A percentile compares a stretch with the other conserved stretches of the same genome.
phyloP scores from a whole-genome alignment of 306 rosid genomes.

The Glycyrrhiza uralensis region DNA sequence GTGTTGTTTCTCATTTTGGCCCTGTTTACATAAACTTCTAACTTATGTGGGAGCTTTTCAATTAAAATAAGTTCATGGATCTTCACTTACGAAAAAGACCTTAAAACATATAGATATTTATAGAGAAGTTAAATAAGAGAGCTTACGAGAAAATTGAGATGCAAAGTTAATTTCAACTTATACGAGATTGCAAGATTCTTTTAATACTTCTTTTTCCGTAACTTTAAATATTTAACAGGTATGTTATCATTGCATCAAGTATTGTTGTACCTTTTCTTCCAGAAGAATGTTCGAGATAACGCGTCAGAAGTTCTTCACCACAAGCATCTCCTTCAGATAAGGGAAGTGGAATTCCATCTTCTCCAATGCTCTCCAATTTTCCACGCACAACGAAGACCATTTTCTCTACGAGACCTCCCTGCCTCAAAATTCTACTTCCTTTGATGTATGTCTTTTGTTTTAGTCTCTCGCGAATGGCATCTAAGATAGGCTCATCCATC shows the following conservation, averaged over 20 bases:
- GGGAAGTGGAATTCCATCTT: slow-evolving; percentile 42
- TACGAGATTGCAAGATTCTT: too few relatives aligned
- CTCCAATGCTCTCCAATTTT: slow-evolving; percentile 64
- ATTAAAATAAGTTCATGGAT: too few relatives aligned
- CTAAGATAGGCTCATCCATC: too few relatives aligned
- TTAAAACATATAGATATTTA: too few relatives aligned
- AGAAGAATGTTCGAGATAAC: slow-evolving; percentile 83
- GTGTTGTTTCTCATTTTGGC: not conserved
- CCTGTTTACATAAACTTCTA: too few relatives aligned
- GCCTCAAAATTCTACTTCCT: slow-evolving; percentile 55
- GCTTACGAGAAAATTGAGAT: too few relatives aligned
- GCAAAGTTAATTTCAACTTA: too few relatives aligned
- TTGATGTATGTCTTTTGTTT: slow-evolving; percentile 67
- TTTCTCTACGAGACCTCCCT: slow-evolving; percentile 63
- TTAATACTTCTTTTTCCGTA: too few relatives aligned
- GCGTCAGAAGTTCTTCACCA: slow-evolving; percentile 75
- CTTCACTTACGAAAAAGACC: too few relatives aligned
- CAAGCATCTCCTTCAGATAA: slow-evolving; percentile 72
- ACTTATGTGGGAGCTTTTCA: too few relatives aligned
- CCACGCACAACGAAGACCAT: slow-evolving; percentile 84
- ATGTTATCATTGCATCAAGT: not conserved
- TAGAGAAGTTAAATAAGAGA: too few relatives aligned
- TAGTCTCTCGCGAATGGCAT: slow-evolving; percentile 64
- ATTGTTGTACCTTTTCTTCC: too few relatives aligned
- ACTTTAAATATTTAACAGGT: not conserved